These are phyloP conservation scores for Fusarium coffeatum DNA, from an alignment of 2,329 filamentous ascomycete genomes.

Conservation along the genomic window DNA sequence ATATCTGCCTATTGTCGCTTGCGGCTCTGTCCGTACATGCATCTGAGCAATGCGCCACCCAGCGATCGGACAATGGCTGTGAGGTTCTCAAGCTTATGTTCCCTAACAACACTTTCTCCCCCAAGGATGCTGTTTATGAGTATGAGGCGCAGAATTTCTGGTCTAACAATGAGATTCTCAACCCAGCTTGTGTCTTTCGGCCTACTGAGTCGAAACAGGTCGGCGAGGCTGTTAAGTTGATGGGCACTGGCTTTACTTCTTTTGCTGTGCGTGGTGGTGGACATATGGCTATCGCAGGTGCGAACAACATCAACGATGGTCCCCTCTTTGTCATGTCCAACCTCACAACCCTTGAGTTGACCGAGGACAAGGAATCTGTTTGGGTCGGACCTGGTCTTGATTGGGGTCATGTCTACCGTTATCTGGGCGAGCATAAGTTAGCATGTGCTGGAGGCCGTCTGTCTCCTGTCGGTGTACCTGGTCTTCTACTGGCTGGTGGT, in stretches of 20 bases:
- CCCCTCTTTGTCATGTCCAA: slow-evolving; percentile 32
- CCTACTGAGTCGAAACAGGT: slow-evolving; percentile 15
- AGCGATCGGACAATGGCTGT: slow-evolving; percentile 2
- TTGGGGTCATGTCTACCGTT: slow-evolving; percentile 38
- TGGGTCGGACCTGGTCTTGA: slow-evolving; percentile 31
- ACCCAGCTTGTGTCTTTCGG: slow-evolving; percentile 26
- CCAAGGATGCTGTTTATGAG: slow-evolving; percentile 2
- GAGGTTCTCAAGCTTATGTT: slow-evolving; percentile 6
- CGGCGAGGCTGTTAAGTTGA: neutral
- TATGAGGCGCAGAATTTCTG: slow-evolving; percentile 28
- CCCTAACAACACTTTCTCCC: slow-evolving; percentile 12
- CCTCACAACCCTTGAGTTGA: slow-evolving; percentile 22
- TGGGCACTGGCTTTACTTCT: neutral
- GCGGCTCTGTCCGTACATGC: neutral
- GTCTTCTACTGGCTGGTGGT: slow-evolving; percentile 32
- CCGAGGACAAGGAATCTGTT: slow-evolving; percentile 18
- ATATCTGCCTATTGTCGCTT: slow-evolving; percentile 7
- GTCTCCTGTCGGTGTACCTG: slow-evolving; percentile 33
- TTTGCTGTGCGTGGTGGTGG: slow-evolving; percentile 41
- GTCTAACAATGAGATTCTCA: slow-evolving; percentile 28
- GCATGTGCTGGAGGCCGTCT: slow-evolving; percentile 34
- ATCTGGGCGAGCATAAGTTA: slow-evolving; percentile 13
- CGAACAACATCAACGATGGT: slow-evolving; percentile 36
- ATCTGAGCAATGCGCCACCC: neutral
- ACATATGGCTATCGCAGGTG: slow-evolving; percentile 36